Evolutionary conservation across 2,329 filamentous ascomycete genomes (phyloP), one percentile per base, ranked within the genome.

Genomic region (Hymenoscyphus scutula): DNA sequence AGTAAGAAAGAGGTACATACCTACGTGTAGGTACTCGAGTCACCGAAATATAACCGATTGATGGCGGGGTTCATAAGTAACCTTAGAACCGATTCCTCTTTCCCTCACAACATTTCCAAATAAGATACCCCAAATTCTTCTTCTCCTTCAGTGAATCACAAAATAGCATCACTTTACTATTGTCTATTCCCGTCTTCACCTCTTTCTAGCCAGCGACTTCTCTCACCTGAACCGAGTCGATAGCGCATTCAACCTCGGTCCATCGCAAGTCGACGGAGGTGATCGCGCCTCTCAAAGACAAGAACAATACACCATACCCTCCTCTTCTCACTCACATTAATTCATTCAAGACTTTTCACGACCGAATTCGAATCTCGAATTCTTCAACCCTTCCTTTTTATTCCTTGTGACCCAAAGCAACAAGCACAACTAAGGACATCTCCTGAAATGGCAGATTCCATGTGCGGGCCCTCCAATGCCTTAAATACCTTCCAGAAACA

Each of bases 401-500:
- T 5, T 11, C 19, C 6, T 11, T 29, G n/a, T 15, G 30, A 15
- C 17, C 29, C 5, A 34, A 10, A 34, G 8, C 29, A 4, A 30
- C 3, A 34, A 34, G 32, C 51, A 53, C 2, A 53, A 30, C 23
- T 7, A 10, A 32, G 15, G 32, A 29, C n/a, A 29, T 10, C 3
- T 19, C n/a, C 30, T 51, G 70, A 23, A 69, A 90, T 90, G 87
- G 80, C 84, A 59, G 87, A 90, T 71, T 81, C 83, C 69, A 78
- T 89, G 60, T 91, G 88, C 74, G 88, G 88, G 62, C 88, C 88
- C 15, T 89, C 88, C 10, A 91, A 90, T 76, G 82, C 88, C 67
- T 81, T 91, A 45, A 86, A 89, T 71, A 88, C 83, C 70, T 87
- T 90, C 74, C 86, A 89, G 74, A 89, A 90, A 75, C 87, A 90